phyloP scores from a whole-genome alignment of 2,329 filamentous ascomycete species.

The Beauveria scarabaeidicola region DNA sequence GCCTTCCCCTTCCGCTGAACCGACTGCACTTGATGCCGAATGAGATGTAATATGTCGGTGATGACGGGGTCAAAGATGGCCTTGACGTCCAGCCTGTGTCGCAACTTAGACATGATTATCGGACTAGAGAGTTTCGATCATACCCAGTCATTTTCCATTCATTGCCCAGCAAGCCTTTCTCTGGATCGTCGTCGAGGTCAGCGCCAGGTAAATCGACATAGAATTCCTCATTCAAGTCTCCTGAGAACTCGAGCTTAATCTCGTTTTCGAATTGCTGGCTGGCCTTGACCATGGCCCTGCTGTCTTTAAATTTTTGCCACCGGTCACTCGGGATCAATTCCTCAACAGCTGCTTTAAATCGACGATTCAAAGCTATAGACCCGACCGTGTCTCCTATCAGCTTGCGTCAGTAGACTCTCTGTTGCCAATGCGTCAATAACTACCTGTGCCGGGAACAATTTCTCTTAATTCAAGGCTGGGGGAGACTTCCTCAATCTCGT shows the following conservation, averaged over 20 bases:
- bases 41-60: constrained; percentile 14
- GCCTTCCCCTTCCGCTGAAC: constrained; percentile 1
- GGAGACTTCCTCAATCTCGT: constrained; percentile 18
- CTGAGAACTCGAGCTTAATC: constrained; percentile 16
- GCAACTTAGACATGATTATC: background rate
- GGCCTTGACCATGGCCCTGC: constrained; percentile 11
- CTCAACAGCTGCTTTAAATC: constrained; percentile 15
- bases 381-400: constrained; percentile 17
- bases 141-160: constrained; percentile 18
- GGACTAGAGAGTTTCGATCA: background rate
- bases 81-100: background rate
- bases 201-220: constrained; percentile 17
- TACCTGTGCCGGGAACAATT: constrained; percentile 19
- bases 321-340: constrained; percentile 14
- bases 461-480: constrained; percentile 18
- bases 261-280: constrained; percentile 15
- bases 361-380: constrained; percentile 17
- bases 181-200: constrained; percentile 13
- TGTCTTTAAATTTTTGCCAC: constrained; percentile 10
- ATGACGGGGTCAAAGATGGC: constrained; percentile 17
- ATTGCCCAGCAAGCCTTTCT: constrained; percentile 6
- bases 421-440: background rate
- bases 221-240: constrained; percentile 10
- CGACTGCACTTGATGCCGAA: constrained; percentile 15
- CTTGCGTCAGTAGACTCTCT: background rate